Base-by-base conservation (phyloP, 78 protist species). In the Dictyostelium purpureum region DNA sequence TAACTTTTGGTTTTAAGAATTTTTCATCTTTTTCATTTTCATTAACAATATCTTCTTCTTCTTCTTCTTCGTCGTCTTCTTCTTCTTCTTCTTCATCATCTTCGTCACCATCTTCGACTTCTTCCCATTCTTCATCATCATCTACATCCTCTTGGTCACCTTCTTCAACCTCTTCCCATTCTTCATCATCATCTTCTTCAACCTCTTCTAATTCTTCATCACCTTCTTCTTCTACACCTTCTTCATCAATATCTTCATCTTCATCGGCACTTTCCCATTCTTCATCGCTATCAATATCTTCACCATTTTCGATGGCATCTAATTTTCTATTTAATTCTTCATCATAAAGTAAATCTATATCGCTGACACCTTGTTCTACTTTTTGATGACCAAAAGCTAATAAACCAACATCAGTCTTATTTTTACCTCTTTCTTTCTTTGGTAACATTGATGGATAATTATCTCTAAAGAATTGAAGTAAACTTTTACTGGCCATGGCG, bases 371-470 rank as follows among this genome's bases (percentile, higher is more conserved):
- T 63, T 49, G 47, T 21, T 47, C 38, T 31, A 91, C 90, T 26
- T 70, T 71, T 38, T 61, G 45, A 35, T 51, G 71, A 76, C 95
- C 95, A 69, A 57, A 93, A 10, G 33, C 69, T 49, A 85, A 57
- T 33, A 65, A 18, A 21, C 67, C 26, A 38, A 45, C 59, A 19
- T 63, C 79, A 6, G n/a, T 21, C 66, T 78, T 52, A 37, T 83
- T 67, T 35, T 45, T 65, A 7, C 90, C 97, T 10, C 98, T 56
- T 51, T 90, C 94, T 79, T 85, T 89, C 92, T 77, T 79, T 16
- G 47, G 94, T 16, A 98, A 87, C 73, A 98, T 37, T 43, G 73
- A 61, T 33, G 99, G 98, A 74, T 94, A 57, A 31, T 69, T 45
- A 18, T 42, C 97, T 37, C 98, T 89, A 80, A 26, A 96, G 78